Evolutionary conservation across 352 stramenopile genomes (phyloP).

Genomic region (Pythium guiyangense): DNA sequence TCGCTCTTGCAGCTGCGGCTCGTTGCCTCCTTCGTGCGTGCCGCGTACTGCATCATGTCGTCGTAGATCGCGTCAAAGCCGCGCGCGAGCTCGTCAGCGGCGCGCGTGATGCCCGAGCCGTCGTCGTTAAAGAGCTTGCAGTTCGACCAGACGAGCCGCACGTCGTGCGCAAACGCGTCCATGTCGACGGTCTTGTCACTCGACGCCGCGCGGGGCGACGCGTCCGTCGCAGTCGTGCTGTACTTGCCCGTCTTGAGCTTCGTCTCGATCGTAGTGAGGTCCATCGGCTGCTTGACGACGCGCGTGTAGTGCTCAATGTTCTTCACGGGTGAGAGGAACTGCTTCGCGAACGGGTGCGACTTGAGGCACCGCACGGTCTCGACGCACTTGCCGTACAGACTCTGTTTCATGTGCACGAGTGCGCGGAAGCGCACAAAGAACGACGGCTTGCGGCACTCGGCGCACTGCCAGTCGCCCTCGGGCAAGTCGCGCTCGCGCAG

Average conservation of each 20-base stretch:
- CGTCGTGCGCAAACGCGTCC: conserved; percentile 58
- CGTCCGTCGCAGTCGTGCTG: conserved; percentile 16
- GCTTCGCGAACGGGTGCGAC: conserved; percentile 74
- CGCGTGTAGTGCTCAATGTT: conserved; percentile 67
- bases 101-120: conserved; percentile 70
- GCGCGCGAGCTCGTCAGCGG: conserved; percentile 54
- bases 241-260: conserved; percentile 65
- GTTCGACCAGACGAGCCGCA: conserved; percentile 81
- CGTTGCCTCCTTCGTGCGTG: not conserved
- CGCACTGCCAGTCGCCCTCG: conserved; percentile 79
- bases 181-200: conserved; percentile 39
- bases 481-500: conserved; percentile 70
- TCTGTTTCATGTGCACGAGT: conserved; percentile 43
- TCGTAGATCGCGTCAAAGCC: conserved; percentile 65
- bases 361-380: conserved; percentile 69
- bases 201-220: not conserved
- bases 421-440: conserved; percentile 50
- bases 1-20: no score
- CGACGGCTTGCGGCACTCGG: conserved; percentile 68
- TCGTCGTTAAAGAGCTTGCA: conserved; percentile 86
- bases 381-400: conserved; percentile 54
- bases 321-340: conserved; percentile 69
- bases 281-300: conserved; percentile 82
- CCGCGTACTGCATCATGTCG: conserved; percentile 31
- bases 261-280: conserved; percentile 65